phyloP scores from a whole-genome alignment of 2,329 filamentous ascomycete genomes.

The Diaporthe australafricana region DNA sequence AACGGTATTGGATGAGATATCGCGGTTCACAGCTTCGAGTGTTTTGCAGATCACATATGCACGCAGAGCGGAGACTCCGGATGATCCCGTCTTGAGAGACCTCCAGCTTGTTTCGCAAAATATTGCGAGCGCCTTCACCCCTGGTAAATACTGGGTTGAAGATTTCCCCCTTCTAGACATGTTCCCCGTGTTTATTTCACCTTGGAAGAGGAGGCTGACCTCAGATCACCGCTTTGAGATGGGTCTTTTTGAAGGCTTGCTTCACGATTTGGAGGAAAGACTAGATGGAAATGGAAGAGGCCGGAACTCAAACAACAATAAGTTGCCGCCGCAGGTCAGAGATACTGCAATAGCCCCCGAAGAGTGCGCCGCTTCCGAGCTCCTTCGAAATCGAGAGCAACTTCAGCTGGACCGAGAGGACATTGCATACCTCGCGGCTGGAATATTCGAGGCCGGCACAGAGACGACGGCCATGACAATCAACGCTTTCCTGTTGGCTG shows the following conservation, averaged over 20 bases:
- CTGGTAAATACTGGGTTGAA: conserved; percentile 31
- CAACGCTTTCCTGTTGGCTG: conserved; percentile 32
- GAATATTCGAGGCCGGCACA: conserved; percentile 35
- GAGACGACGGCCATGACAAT: conserved; percentile 37
- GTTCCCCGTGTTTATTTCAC: conserved; percentile 14
- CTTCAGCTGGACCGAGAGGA: conserved; percentile 16
- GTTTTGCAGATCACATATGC: conserved; percentile 36
- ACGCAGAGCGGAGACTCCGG: conserved; percentile 26
- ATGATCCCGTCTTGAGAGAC: conserved; percentile 19
- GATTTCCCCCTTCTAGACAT: conserved; percentile 28
- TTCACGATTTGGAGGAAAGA: conserved; percentile 9
- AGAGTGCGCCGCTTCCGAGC: conserved; percentile 32
- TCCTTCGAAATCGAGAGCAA: background rate
- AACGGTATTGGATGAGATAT: conserved; percentile 28
- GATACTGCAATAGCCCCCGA: conserved; percentile 6
- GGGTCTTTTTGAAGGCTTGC: conserved; percentile 19
- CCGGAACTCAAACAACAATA: background rate
- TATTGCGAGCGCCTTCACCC: conserved; percentile 33
- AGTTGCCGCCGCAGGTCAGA: too few relatives aligned
- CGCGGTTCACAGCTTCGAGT: conserved; percentile 36
- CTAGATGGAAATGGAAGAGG: background rate
- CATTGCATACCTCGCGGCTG: conserved; percentile 33
- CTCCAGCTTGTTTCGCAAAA: conserved; percentile 23
- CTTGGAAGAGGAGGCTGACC: conserved; percentile 33
- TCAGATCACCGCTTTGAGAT: conserved; percentile 31